These are phyloP conservation scores for Cyclospora cayetanensis DNA, from an alignment of 169 alveolate genomes.

Conservation along the genomic window DNA sequence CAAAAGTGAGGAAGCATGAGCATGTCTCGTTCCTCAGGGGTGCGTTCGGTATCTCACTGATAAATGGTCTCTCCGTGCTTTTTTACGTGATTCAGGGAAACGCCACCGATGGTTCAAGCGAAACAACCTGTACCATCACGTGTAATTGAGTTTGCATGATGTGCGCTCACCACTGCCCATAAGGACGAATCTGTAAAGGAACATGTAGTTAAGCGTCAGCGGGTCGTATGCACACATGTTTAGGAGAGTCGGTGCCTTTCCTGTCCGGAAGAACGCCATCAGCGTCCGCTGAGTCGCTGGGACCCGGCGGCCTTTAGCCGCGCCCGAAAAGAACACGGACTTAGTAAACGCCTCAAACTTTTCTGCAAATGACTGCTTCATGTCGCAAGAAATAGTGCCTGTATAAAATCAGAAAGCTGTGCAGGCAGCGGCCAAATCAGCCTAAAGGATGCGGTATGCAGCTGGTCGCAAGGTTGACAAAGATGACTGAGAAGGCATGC, in stretches of 20 bases:
- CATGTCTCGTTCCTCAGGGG: too few relatives aligned
- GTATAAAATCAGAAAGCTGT: neutral
- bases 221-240: slow-evolving; percentile 52
- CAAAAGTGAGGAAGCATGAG: too few relatives aligned
- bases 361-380: neutral
- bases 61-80: too few relatives aligned
- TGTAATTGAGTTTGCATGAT: too few relatives aligned
- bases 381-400: neutral
- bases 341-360: neutral
- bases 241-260: neutral
- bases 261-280: slow-evolving; percentile 44
- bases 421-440: neutral
- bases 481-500: too few relatives aligned
- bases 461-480: too few relatives aligned
- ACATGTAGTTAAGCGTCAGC: neutral
- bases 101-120: too few relatives aligned
- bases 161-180: slow-evolving; percentile 11
- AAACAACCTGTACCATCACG: too few relatives aligned
- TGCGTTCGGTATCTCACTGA: too few relatives aligned
- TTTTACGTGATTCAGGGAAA: too few relatives aligned
- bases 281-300: neutral
- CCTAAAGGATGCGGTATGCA: too few relatives aligned
- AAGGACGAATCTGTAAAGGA: slow-evolving; percentile 40
- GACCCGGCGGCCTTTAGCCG: neutral
- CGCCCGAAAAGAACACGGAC: neutral